Evolutionary conservation across 306 rosid species (phyloP).

Genomic region (Begonia masoniana): DNA sequence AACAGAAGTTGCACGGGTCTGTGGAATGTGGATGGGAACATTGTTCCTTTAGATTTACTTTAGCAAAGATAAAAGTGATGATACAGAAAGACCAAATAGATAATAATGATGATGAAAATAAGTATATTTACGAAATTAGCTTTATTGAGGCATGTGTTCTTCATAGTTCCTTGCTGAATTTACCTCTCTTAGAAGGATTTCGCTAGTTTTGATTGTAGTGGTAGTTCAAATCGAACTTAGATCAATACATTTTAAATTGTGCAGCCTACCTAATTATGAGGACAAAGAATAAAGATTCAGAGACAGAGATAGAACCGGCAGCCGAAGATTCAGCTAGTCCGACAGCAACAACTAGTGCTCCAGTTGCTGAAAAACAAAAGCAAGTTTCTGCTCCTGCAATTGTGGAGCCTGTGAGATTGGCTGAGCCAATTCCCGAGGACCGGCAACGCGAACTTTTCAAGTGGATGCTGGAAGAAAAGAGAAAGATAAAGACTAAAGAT

Average conservation of each 20-base stretch:
- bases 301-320: conserved; percentile 27
- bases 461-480: conserved; percentile 92
- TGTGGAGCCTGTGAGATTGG: conserved; percentile 31
- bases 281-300: conserved; percentile 52
- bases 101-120: too few species aligned
- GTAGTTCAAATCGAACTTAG: too few species aligned
- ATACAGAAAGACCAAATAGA: too few species aligned
- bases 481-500: conserved; percentile 60
- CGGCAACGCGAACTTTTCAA: conserved; percentile 69
- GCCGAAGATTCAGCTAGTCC: conserved; percentile 25
- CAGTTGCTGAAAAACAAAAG: conserved; percentile 17
- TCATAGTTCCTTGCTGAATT: too few species aligned
- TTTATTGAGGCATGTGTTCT: too few species aligned
- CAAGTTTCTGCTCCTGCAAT: conserved; percentile 16
- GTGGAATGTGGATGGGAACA: too few species aligned
- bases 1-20: too few species aligned
- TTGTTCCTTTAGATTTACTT: too few species aligned
- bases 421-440: conserved; percentile 53
- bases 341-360: conserved; percentile 13
- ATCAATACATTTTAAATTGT: conserved; percentile 11
- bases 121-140: too few species aligned
- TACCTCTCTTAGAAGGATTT: too few species aligned
- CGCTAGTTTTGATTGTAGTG: too few species aligned
- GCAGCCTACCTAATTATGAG: conserved; percentile 59
- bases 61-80: too few species aligned